Evolutionary conservation across 495 filamentous ascomycete species (phyloP).

Genomic region (Daldinia decipiens): DNA sequence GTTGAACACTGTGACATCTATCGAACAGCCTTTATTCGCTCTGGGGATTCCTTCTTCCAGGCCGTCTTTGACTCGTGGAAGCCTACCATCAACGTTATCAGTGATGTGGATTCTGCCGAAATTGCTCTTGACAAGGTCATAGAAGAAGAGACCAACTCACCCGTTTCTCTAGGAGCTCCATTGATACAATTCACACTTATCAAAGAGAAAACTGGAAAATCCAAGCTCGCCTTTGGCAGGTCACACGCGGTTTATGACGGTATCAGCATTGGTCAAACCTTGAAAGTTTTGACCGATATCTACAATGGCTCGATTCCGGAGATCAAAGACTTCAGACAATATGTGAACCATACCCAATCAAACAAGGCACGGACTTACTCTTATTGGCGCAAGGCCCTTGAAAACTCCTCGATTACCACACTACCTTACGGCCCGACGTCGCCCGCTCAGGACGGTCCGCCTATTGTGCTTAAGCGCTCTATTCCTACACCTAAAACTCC

Average conservation of each 20-base stretch:
- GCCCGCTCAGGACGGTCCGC: neutral
- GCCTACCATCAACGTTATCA: neutral
- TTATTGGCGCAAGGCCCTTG: neutral
- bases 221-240: neutral
- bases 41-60: neutral
- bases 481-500: neutral
- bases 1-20: neutral
- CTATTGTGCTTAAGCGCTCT: neutral
- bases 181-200: neutral
- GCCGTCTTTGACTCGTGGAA: neutral
- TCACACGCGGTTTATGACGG: neutral
- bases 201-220: neutral
- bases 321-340: neutral
- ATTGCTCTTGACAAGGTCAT: neutral
- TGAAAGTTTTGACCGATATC: neutral
- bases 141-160: neutral
- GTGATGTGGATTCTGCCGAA: neutral
- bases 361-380: neutral
- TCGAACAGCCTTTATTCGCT: neutral
- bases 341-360: neutral
- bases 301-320: neutral
- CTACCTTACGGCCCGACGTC: neutral
- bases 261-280: neutral
- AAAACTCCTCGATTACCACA: neutral
- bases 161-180: neutral